phyloP scores from a whole-genome alignment of 83 land plant species.

The Isoetes engelmannii region DNA sequence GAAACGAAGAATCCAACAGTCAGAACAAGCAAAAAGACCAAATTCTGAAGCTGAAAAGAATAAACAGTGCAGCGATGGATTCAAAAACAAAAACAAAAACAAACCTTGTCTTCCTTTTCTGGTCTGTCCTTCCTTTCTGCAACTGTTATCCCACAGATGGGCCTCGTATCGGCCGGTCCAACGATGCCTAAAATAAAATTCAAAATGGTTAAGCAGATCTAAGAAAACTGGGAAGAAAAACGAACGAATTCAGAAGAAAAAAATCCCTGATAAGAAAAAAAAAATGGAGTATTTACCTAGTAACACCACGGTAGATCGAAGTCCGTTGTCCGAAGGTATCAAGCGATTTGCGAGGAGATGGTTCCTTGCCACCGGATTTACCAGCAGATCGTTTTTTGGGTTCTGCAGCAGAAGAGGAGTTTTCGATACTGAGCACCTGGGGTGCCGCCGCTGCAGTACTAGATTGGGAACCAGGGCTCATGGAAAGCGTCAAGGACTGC shows the following conservation, averaged over 20 bases:
- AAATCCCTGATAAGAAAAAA: not conserved
- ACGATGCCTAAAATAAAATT: slow-evolving; percentile 57
- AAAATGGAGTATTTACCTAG: slow-evolving; percentile 46
- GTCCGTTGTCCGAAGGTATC: slow-evolving; percentile 89
- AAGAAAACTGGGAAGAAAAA: not conserved
- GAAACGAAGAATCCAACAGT: not conserved
- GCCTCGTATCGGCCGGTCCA: slow-evolving; percentile 99
- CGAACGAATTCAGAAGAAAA: not conserved
- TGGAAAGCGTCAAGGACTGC: slow-evolving; percentile 57
- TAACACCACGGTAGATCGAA: slow-evolving; percentile 84
- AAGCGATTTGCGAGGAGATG: slow-evolving; percentile 71
- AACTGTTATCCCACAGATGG: slow-evolving; percentile 95
- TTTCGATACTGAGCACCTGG: slow-evolving; percentile 30
- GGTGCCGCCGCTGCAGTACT: slow-evolving; percentile 56
- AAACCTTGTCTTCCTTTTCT: slow-evolving; percentile 97
- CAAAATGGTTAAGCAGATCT: not conserved
- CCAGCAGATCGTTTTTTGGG: slow-evolving; percentile 50
- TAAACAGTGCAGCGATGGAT: not conserved
- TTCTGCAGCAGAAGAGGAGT: slow-evolving; percentile 30
- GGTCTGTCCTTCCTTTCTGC: slow-evolving; percentile 96
- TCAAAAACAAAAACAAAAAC: not conserved
- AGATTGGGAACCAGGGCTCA: slow-evolving; percentile 84
- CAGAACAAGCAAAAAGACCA: not conserved
- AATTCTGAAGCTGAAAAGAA: slow-evolving; percentile 11
- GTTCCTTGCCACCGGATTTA: slow-evolving; percentile 47